Conservation (phyloP, 169 alveolate genomes). For the Plasmodium adleri region DNA sequence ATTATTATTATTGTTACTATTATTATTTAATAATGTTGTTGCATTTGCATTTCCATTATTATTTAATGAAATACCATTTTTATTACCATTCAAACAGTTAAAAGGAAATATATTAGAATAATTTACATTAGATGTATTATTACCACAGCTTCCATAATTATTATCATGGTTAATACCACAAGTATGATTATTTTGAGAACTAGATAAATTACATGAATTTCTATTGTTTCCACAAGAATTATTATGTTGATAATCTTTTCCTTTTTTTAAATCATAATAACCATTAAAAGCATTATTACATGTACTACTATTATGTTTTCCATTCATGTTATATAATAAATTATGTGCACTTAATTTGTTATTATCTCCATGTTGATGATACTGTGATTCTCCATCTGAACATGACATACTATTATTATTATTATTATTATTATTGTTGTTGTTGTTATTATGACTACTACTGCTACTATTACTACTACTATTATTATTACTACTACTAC, state of each 20-base stretch:
- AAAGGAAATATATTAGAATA: slow-evolving; percentile 1
- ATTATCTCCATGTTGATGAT: too few species aligned
- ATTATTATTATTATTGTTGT: background rate
- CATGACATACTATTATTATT: background rate
- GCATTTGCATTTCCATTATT: background rate
- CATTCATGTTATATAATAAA: slow-evolving; percentile 1
- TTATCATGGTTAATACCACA: background rate
- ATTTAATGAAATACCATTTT: background rate
- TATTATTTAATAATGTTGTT: background rate
- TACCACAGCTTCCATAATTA: background rate
- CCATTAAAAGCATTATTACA: slow-evolving; percentile 1
- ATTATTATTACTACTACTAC: background rate
- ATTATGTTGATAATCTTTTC: slow-evolving; percentile 8
- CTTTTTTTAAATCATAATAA: slow-evolving; percentile 30
- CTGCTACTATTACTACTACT: background rate
- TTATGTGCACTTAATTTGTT: background rate
- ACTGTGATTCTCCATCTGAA: slow-evolving; percentile 9
- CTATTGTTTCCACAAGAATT: background rate
- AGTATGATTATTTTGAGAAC: background rate
- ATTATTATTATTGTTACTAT: background rate
- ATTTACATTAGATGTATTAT: background rate
- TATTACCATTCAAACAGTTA: background rate
- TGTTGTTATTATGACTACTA: background rate
- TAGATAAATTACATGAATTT: background rate
- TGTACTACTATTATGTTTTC: background rate